Percentiles rank a stretch among this genome's conserved stretches.
Conservation (phyloP, 2,329 filamentous ascomycete species). For the Penicillium freii region DNA sequence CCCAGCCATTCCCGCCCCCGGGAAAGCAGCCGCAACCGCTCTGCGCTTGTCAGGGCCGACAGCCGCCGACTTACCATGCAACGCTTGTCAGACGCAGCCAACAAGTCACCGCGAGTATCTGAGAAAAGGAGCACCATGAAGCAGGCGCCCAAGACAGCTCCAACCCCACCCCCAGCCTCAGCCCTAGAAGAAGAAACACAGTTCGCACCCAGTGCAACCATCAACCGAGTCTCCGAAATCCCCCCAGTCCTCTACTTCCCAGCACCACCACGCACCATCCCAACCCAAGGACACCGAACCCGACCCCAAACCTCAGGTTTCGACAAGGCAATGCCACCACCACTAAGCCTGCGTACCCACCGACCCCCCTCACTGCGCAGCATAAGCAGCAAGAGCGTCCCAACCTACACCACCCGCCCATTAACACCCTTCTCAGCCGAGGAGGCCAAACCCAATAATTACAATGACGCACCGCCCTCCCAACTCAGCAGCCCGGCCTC, state of each 20-base stretch:
- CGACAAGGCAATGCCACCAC: conserved; percentile 18
- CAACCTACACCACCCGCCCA: conserved; percentile 16
- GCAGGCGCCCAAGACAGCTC: neutral
- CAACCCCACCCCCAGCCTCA: conserved; percentile 1
- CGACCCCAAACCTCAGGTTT: conserved; percentile 25
- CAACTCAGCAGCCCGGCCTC: conserved; percentile 19
- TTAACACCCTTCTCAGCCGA: conserved; percentile 15
- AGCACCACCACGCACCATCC: conserved; percentile 15
- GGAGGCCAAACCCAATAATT: conserved; percentile 12
- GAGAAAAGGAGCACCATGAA: neutral
- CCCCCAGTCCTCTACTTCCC: conserved; percentile 21
- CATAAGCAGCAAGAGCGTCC: conserved; percentile 23
- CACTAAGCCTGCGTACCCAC: conserved; percentile 9
- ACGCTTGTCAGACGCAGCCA: neutral
- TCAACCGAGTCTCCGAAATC: conserved; percentile 27
- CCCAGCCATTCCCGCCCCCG: conserved; percentile 12
- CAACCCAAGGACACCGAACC: conserved; percentile 24
- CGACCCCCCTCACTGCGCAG: conserved; percentile 29
- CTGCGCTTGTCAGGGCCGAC: neutral
- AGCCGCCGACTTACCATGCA: conserved; percentile 8
- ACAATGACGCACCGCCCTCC: conserved; percentile 19
- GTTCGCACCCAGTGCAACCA: conserved; percentile 18
- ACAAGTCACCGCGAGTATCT: neutral
- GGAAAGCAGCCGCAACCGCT: conserved; percentile 14
- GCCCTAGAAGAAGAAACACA: neutral